Percentiles rank a stretch among this genome's conserved stretches.
phyloP scores from a whole-genome alignment of 176 grass and related monocot genomes.

The Lolium multiflorum region DNA sequence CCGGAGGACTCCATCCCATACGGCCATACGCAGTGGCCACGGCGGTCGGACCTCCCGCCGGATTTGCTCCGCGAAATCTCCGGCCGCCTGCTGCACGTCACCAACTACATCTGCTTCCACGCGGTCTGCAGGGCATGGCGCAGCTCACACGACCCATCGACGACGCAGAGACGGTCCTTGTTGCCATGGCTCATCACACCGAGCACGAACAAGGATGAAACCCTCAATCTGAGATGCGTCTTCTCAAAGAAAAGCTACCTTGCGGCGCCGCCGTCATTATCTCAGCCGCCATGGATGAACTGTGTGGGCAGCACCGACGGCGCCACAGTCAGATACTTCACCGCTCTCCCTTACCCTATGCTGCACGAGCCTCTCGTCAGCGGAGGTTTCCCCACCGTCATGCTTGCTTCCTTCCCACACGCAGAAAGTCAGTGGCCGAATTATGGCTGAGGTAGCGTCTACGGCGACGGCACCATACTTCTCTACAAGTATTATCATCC shows the following conservation, averaged over 20 bases:
- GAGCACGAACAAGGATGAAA: not conserved
- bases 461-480: too few species aligned
- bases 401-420: not conserved
- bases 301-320: constrained; percentile 9
- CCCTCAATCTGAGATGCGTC: not conserved
- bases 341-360: not conserved
- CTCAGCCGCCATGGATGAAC: not conserved
- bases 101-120: not conserved
- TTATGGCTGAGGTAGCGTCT: too few species aligned
- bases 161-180: not conserved
- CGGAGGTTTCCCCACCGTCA: not conserved
- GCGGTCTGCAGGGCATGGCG: not conserved
- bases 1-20: too few species aligned
- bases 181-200: not conserved
- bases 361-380: not conserved
- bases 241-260: not conserved
- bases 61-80: not conserved
- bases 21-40: too few species aligned
- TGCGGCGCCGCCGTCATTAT: not conserved
- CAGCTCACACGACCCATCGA: not conserved
- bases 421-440: too few species aligned
- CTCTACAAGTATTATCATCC: too few species aligned
- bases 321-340: not conserved
- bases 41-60: not conserved
- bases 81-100: not conserved